These are phyloP conservation scores for Geranium rotundifolium DNA, from an alignment of 345 rosid genomes.

Conservation along the genomic window DNA sequence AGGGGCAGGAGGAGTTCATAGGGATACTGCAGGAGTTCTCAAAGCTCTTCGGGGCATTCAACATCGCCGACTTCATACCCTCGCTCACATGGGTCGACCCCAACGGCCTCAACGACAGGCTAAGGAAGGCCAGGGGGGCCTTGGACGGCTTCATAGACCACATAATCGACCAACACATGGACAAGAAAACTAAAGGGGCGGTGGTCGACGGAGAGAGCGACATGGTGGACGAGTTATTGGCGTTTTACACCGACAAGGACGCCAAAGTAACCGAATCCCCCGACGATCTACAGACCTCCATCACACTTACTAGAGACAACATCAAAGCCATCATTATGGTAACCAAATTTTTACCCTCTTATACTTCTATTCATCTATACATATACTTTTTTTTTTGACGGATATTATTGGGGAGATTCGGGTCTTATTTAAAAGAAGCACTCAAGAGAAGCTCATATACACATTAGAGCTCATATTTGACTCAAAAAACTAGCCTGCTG, in stretches of 20 bases:
- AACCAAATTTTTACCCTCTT: background rate
- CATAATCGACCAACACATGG: slow-evolving; percentile 66
- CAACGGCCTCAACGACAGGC: slow-evolving; percentile 49
- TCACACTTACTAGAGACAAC: slow-evolving; percentile 56
- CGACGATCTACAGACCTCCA: slow-evolving; percentile 48
- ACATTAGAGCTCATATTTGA: too few relatives aligned
- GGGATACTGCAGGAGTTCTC: slow-evolving; percentile 83
- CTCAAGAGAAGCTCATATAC: too few relatives aligned
- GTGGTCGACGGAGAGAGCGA: slow-evolving; percentile 37
- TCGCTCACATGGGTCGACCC: slow-evolving; percentile 52
- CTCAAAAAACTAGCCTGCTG: too few relatives aligned
- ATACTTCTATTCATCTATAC: background rate
- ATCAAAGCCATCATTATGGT: slow-evolving; percentile 97
- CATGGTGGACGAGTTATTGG: slow-evolving; percentile 84
- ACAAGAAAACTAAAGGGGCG: slow-evolving; percentile 14
- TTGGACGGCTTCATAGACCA: slow-evolving; percentile 66
- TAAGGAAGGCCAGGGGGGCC: slow-evolving; percentile 45
- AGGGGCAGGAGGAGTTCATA: slow-evolving; percentile 69
- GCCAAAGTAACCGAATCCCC: slow-evolving; percentile 38
- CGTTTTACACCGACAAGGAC: slow-evolving; percentile 52
- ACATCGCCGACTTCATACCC: slow-evolving; percentile 75
- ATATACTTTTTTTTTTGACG: background rate
- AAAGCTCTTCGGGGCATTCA: slow-evolving; percentile 86
- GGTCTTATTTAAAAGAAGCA: too few relatives aligned
- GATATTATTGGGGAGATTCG: background rate